Evolutionary conservation across 2,329 filamentous ascomycete genomes (phyloP), one percentile per base, ranked within the genome.

Genomic region (Ophiocordyceps robertsii): DNA sequence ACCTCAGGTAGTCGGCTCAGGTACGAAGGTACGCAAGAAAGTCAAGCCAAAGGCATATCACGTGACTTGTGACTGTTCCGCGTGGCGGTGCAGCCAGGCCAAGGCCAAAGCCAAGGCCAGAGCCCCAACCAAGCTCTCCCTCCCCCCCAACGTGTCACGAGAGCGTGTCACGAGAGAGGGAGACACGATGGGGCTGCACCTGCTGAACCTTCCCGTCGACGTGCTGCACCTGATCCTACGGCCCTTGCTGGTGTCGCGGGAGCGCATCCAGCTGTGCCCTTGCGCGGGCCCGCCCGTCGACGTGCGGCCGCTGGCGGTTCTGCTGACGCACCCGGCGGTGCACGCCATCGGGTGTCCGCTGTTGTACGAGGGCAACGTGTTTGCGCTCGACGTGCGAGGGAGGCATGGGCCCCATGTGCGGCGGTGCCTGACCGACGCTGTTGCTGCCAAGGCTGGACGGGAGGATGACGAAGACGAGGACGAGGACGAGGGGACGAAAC

Each of bases 271-370:
- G 5, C 48, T 61, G 17, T 61, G 59, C 29, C 53, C 56, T 19
- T 61, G 58, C 41, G 44, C 51, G 8, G 38, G 40, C 6, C 44
- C n/a, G n/a, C n/a, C 52, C 11, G 39, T 12, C 21, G 8, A 19
- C 33, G 44, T 53, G 39, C 44, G 52, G 42, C 52, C 54, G 3
- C 43, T 60, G 14, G 43, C 55, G 8, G 46, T 62, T 11, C 51
- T 62, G 24, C 58, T 62, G 40, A 49, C 49, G 19, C 59, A 62
- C 35, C 57, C 59, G 9, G 49, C 55, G 10, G 42, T 62, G n/a
- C 48, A 60, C 48, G 51, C 50, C 33, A 51, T 62, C 36, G 56
- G 55, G n/a, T 48, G 51, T 7, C 57, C 57, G 39, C 47, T 61
- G 19, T 62, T 61, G 19, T 62, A 61, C 47, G 48, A 50, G n/a